Evolutionary conservation across 2,329 filamentous ascomycete genomes (phyloP).

Genomic region (Exophiala calicioides): DNA sequence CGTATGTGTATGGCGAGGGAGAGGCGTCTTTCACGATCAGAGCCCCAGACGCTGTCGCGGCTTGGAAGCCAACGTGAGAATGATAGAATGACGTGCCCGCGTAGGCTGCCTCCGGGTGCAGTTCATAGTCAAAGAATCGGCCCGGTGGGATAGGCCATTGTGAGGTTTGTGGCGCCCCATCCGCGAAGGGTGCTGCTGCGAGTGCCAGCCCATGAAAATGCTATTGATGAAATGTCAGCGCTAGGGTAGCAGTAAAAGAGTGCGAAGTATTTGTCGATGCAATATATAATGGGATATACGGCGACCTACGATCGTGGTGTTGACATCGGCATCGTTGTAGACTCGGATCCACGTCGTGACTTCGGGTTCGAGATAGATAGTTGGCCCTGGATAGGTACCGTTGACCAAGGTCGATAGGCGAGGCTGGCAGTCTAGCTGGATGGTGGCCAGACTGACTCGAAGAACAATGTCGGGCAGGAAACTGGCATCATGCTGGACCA

Average conservation of each 20-base stretch:
- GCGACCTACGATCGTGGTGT: slow-evolving; percentile 57
- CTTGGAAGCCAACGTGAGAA: slow-evolving; percentile 66
- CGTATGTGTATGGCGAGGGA: slow-evolving; percentile 58
- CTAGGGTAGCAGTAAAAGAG: too few relatives aligned
- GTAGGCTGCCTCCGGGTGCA: slow-evolving; percentile 54
- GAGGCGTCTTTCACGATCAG: slow-evolving; percentile 59
- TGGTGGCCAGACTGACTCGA: slow-evolving; percentile 44
- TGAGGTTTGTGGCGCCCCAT: slow-evolving; percentile 60
- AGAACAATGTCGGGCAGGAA: slow-evolving; percentile 50
- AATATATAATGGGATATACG: too few relatives aligned
- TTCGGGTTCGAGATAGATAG: slow-evolving; percentile 49
- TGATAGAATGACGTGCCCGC: slow-evolving; percentile 70
- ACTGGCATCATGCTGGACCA: slow-evolving; percentile 18
- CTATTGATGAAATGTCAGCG: too few relatives aligned
- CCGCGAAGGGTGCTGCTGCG: slow-evolving; percentile 62
- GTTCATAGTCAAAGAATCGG: slow-evolving; percentile 68
- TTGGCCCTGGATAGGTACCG: slow-evolving; percentile 55
- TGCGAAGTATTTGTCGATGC: too few relatives aligned
- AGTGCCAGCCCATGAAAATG: slow-evolving; percentile 69
- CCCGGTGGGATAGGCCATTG: slow-evolving; percentile 67
- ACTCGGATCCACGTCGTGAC: slow-evolving; percentile 58
- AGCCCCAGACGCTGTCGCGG: slow-evolving; percentile 57
- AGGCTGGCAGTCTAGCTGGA: slow-evolving; percentile 49
- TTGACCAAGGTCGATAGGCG: slow-evolving; percentile 55
- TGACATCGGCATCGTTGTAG: slow-evolving; percentile 56